phyloP scores from a whole-genome alignment of 225 moss, liverwort and hornwort species.

The Bryoerythrophyllum caledonicum region DNA sequence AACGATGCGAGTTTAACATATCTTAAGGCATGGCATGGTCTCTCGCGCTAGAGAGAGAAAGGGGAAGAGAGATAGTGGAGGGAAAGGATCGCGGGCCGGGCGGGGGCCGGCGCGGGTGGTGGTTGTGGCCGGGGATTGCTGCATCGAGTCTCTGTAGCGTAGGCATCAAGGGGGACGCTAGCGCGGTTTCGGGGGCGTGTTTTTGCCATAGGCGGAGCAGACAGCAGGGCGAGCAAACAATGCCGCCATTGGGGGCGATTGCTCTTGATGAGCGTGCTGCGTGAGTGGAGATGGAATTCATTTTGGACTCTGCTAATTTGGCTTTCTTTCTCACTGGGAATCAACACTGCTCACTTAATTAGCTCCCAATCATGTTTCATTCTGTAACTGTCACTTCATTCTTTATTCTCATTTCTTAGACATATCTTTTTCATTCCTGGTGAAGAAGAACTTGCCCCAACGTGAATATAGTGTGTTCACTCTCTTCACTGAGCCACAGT shows the following conservation, averaged over 20 bases:
- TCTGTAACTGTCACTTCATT: background rate
- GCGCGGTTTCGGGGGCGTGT: background rate
- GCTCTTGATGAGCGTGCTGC: conserved; percentile 22
- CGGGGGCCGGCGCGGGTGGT: conserved; percentile 6
- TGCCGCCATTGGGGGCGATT: conserved; percentile 13
- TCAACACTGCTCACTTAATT: background rate
- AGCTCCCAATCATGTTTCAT: background rate
- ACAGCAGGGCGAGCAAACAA: conserved; percentile 13
- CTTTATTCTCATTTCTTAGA: background rate
- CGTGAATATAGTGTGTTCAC: too few relatives aligned
- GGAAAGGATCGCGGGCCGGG: too few relatives aligned
- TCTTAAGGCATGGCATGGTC: too few relatives aligned
- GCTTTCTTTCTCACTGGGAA: background rate
- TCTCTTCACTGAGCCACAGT: too few relatives aligned
- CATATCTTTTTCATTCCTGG: too few relatives aligned
- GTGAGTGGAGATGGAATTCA: background rate
- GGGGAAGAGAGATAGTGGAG: too few relatives aligned
- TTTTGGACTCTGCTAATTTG: background rate
- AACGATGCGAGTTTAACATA: background rate
- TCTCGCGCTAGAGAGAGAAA: too few relatives aligned
- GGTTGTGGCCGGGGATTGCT: too few relatives aligned
- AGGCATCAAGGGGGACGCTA: background rate
- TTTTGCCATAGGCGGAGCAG: conserved; percentile 9
- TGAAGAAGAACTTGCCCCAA: too few relatives aligned
- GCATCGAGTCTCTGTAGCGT: too few relatives aligned